Evolutionary conservation across 805 yeast species (phyloP), one percentile per base, ranked within the genome.

Genomic region (Metschnikowia borealis): DNA sequence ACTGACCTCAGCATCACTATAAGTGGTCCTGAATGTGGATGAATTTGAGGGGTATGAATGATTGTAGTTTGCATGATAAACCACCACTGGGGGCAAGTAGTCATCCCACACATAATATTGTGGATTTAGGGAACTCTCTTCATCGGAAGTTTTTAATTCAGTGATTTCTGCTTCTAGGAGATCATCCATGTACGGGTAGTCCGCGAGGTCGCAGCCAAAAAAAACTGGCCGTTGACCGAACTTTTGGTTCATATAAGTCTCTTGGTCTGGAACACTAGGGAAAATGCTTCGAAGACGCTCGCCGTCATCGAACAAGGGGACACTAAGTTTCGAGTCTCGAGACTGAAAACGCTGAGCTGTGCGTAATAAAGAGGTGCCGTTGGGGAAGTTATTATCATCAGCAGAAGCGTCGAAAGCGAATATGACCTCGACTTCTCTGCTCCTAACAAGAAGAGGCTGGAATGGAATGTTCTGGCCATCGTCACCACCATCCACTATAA

Each of bases 21-120:
- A 83, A 20, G 76, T 73, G 44, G 80, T 62, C 54, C 80, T 78
- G 62, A 83, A 83, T 0, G 87, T 83, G 1, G 87, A 82, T 0
- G 78, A 75, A 59, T 83, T 83, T 2, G 86, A 74, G 0, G 62
- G 52, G 52, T 63, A 78, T 0, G 76, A 62, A 46, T 71, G 68
- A 21, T 70, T 54, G 2, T 67, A 57, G 57, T 83, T 83, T 3
- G 80, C 75, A 45, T 71, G 66, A 56, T 82, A 82, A 0, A 83
- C 72, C 15, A 83, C 68, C 35, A 83, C 59, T 0, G 88, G 87
- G 2, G 84, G 83, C 13, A 74, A 41, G 51, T 65, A 64, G 36
- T 48, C 59, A 51, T n/a, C 39, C 57, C 57, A 55, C 3, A 52
- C 26, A 7, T 47, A 48, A 23, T 35, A 49, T 7, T 43, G 41